Evolutionary conservation across 2,329 filamentous ascomycete species (phyloP).

Genomic region (Fusarium buharicum): DNA sequence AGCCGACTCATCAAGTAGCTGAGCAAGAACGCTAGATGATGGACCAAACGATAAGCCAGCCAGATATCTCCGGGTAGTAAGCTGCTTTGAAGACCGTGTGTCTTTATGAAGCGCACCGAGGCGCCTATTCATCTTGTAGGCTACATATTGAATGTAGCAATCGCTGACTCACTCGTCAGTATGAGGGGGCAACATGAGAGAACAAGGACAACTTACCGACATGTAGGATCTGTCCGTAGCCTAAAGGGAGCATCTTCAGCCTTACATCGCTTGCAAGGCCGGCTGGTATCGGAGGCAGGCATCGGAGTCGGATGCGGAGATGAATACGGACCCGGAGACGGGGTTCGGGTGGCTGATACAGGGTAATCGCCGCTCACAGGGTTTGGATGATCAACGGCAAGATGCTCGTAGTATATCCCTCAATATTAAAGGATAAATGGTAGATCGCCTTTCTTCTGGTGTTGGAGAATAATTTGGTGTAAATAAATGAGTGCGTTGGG

Average conservation of each 20-base stretch:
- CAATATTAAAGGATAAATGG: background rate
- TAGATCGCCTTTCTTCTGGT: background rate
- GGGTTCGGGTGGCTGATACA: conserved; percentile 25
- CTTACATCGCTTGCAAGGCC: conserved; percentile 51
- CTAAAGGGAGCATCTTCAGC: conserved; percentile 44
- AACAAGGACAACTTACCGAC: conserved; percentile 42
- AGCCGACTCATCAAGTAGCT: conserved; percentile 78
- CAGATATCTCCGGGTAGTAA: conserved; percentile 63
- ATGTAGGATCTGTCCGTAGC: conserved; percentile 49
- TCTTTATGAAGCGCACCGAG: conserved; percentile 63
- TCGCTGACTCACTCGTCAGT: conserved; percentile 44
- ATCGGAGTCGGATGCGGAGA: conserved; percentile 20
- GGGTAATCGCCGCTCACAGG: conserved; percentile 30
- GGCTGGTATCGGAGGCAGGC: conserved; percentile 35
- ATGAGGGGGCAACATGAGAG: background rate
- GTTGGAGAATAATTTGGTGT: background rate
- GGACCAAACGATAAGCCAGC: conserved; percentile 85
- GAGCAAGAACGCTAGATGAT: conserved; percentile 80
- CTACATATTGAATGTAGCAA: conserved; percentile 83
- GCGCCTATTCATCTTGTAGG: conserved; percentile 82
- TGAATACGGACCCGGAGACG: conserved; percentile 10
- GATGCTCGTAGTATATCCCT: too few relatives aligned
- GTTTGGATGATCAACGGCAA: background rate
- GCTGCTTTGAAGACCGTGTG: conserved; percentile 51
- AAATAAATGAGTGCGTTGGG: conserved; percentile 13